Percentiles rank a stretch among this genome's conserved stretches.
Evolutionary conservation across 768 basidiomycete species (phyloP).

Genomic region (Kwoniella sp.): DNA sequence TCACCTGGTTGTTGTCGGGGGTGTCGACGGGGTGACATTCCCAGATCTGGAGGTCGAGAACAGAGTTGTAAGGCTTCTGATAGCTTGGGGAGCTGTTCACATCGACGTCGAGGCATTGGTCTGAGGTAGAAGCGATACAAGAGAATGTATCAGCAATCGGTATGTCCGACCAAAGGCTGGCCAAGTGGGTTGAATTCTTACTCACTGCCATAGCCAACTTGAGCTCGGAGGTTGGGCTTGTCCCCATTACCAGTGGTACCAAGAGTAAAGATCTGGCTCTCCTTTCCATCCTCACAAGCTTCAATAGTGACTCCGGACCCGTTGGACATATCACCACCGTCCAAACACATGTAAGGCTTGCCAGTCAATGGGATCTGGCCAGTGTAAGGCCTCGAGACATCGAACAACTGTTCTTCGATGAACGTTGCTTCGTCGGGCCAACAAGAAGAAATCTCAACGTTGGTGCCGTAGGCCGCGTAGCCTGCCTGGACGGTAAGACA

Average conservation of each 20-base stretch:
- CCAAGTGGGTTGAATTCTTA: too few species aligned
- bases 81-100: constrained; percentile 4
- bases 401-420: constrained; percentile 7
- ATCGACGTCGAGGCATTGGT: constrained; percentile 18
- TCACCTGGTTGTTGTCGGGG: constrained; percentile 12
- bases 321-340: constrained; percentile 10
- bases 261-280: constrained; percentile 7
- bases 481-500: constrained; percentile 20
- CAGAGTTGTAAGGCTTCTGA: constrained; percentile 14
- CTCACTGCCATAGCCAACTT: constrained; percentile 7
- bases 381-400: constrained; percentile 3
- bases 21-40: constrained; percentile 14
- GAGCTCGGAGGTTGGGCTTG: constrained; percentile 3
- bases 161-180: not conserved
- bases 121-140: not conserved
- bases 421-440: not conserved
- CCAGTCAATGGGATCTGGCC: constrained; percentile 8
- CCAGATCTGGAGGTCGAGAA: constrained; percentile 18
- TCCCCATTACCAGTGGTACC: constrained; percentile 9
- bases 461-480: constrained; percentile 24
- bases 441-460: constrained; percentile 7
- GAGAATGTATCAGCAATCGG: not conserved
- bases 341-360: constrained; percentile 12
- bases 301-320: constrained; percentile 8
- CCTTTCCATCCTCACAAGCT: constrained; percentile 14